A percentile compares a stretch with the other conserved stretches of the same genome.
phyloP scores from a whole-genome alignment of 2,329 filamentous ascomycete genomes.

The Verticillium klebahnii region DNA sequence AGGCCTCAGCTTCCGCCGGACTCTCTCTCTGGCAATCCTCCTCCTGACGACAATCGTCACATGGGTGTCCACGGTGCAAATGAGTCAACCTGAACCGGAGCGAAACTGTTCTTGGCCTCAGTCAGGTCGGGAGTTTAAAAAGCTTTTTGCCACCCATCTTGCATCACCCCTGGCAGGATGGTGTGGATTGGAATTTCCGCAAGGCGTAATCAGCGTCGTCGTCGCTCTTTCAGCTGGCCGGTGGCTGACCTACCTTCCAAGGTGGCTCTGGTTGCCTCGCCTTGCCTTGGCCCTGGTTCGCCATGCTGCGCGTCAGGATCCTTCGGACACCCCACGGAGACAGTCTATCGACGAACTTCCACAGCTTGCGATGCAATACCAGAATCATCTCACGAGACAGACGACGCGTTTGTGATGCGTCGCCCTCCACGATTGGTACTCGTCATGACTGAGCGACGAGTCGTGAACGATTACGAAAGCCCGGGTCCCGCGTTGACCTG shows the following conservation, averaged over 20 bases:
- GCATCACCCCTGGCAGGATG: not conserved
- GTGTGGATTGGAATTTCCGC: not conserved
- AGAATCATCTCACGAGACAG: not conserved
- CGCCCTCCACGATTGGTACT: not conserved
- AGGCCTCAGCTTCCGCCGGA: not conserved
- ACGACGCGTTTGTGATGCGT: not conserved
- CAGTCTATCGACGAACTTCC: not conserved
- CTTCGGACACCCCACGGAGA: not conserved
- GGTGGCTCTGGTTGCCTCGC: too few relatives aligned
- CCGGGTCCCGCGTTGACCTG: too few relatives aligned
- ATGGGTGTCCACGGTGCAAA: not conserved
- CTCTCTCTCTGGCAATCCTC: too few relatives aligned
- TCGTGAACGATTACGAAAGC: too few relatives aligned
- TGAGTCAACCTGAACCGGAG: not conserved
- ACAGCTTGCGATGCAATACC: not conserved
- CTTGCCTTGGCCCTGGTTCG: not conserved
- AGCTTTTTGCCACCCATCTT: not conserved
- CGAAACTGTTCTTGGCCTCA: not conserved
- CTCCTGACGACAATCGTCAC: not conserved
- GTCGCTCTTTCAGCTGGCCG: not conserved
- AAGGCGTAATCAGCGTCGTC: not conserved
- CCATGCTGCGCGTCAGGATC: not conserved
- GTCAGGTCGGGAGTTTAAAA: not conserved
- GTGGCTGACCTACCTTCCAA: not conserved
- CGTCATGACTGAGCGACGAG: too few relatives aligned